These are phyloP conservation scores for Ceratocystis albifundus DNA, from an alignment of 2,329 filamentous ascomycete genomes.

Conservation along the genomic window DNA sequence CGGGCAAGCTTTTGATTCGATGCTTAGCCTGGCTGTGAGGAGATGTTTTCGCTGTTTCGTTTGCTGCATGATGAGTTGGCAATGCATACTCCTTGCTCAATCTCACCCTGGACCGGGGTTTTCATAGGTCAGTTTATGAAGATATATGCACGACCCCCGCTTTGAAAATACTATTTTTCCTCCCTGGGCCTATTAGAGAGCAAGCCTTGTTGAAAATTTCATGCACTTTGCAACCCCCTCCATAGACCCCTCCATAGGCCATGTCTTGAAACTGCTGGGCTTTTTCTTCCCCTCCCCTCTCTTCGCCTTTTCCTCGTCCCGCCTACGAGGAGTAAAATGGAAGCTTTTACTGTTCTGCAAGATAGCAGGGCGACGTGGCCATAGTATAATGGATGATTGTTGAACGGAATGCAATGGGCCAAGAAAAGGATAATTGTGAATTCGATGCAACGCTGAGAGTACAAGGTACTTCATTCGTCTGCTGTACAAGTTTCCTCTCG, in stretches of 20 bases:
- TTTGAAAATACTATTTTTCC: constrained; percentile 11
- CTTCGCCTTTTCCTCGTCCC: background rate
- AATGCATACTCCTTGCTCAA: constrained; percentile 23
- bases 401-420: background rate
- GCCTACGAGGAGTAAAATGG: background rate
- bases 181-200: constrained; percentile 20
- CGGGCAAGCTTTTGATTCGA: constrained; percentile 21
- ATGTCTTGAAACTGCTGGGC: constrained; percentile 7
- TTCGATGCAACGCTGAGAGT: background rate
- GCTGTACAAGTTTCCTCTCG: background rate
- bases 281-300: too few relatives aligned
- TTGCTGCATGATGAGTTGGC: constrained; percentile 23
- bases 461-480: constrained; percentile 13
- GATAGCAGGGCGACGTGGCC: constrained; percentile 11
- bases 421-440: background rate
- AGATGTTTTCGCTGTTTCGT: constrained; percentile 16
- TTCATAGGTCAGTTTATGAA: constrained; percentile 18
- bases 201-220: constrained; percentile 18
- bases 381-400: background rate
- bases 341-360: background rate
- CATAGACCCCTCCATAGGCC: constrained; percentile 6
- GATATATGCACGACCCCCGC: constrained; percentile 19
- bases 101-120: constrained; percentile 22
- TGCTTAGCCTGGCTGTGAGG: background rate
- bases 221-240: constrained; percentile 16